phyloP scores from a whole-genome alignment of 1,284 basidiomycete genomes.

The Heterobasidion annosum region DNA sequence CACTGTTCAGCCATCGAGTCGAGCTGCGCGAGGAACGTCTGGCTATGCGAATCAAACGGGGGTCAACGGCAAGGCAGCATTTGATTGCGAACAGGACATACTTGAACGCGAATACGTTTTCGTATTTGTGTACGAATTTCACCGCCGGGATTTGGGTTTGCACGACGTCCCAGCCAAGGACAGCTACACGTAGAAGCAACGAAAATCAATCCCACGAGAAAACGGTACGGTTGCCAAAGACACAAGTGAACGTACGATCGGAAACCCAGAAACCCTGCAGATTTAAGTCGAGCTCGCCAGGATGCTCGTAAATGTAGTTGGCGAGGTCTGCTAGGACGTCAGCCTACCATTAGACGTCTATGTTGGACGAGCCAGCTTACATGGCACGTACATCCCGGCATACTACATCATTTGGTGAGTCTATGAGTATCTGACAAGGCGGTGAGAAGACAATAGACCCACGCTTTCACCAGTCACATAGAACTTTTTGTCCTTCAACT shows the following conservation, averaged over 20 bases:
- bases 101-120: conserved; percentile 25
- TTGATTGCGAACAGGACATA: not conserved
- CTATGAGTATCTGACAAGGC: not conserved
- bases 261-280: conserved; percentile 60
- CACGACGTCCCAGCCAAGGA: conserved; percentile 45
- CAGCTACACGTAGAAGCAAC: conserved; percentile 28
- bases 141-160: conserved; percentile 56
- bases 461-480: conserved; percentile 69
- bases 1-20: conserved; percentile 4
- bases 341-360: not conserved
- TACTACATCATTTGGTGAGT: conserved; percentile 26
- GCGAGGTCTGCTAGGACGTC: conserved; percentile 43
- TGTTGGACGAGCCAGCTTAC: conserved; percentile 17
- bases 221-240: conserved; percentile 1
- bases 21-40: conserved; percentile 5
- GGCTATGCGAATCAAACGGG: not conserved
- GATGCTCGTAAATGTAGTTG: conserved; percentile 53
- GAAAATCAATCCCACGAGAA: conserved; percentile 1
- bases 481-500: conserved; percentile 62
- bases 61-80: not conserved
- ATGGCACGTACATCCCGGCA: conserved; percentile 55
- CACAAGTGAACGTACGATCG: conserved; percentile 40
- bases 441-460: conserved; percentile 16
- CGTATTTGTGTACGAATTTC: conserved; percentile 53
- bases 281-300: conserved; percentile 35